Base-by-base conservation (phyloP, 371 early-diverging fungal species). In the Circinella umbellata region DNA sequence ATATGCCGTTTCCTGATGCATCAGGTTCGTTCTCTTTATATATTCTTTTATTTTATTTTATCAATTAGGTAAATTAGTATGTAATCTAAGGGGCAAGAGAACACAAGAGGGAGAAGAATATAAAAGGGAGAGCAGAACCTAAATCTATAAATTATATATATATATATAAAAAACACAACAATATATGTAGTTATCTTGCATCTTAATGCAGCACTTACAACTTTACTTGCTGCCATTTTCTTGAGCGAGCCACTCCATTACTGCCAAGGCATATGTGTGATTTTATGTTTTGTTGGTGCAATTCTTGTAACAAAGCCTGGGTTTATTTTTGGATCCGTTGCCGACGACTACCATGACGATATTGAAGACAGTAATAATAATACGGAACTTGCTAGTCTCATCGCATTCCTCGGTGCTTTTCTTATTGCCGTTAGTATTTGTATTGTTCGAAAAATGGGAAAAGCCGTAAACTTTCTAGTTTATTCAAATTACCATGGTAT, bases 401-500 rank as follows among this genome's bases (percentile, higher is more conserved):
- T 57, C 17, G 87, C 90, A 6, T 68, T 92, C 14, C 37, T 70
- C 0, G 93, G 88, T 36, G 88, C 91, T 0, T 55, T 86, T 38
- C 78, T 88, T 73, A 79, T 86, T 1, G 87, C 90, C 15, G 6
- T 6, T 5, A n/a, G 14, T 17, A 13, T 17, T 51, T 51, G 8
- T 51, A 51, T n/a, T 51, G 91, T 92, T 39, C 88, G 92, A 54
- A 89, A 88, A 73, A 77, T 93, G 20, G 92, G 92, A 14, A 83
- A 80, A 48, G 71, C 80, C 5, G 77, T 81, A 0, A 92, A 92
- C 64, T 86, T 86, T 10, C 79, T 94, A 82, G 90, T 90, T 8
- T 93, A 93, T 64, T 87, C 92, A 18, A 83, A 87, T 36, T 92
- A 92, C 66, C 92, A 92, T 81, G 95, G 95, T n/a, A 69, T 78